These are phyloP conservation scores for Cytospora schulzeri DNA, from an alignment of 2,329 filamentous ascomycete species.

Conservation along the genomic window DNA sequence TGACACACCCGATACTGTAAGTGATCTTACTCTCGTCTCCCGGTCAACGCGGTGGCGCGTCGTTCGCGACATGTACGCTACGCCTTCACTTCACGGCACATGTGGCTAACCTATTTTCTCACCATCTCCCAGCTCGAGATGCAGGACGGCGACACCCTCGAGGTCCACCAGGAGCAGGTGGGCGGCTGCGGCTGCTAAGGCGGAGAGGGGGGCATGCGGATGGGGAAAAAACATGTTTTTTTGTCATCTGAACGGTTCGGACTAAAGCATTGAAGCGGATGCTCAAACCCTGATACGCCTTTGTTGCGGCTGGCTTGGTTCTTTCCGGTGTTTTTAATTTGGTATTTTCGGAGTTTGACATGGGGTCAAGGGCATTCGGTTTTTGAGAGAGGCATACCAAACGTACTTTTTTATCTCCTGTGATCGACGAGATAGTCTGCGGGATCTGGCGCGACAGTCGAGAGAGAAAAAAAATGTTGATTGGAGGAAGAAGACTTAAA, in stretches of 20 bases:
- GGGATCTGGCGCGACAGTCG: constrained; percentile 15
- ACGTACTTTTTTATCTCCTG: constrained; percentile 7
- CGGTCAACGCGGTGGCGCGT: not conserved
- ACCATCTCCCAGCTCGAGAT: constrained; percentile 75
- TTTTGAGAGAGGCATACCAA: constrained; percentile 16
- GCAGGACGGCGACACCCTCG: constrained; percentile 91
- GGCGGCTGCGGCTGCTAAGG: constrained; percentile 59
- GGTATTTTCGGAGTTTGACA: constrained; percentile 16
- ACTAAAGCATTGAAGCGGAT: constrained; percentile 12
- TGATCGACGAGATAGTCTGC: constrained; percentile 13
- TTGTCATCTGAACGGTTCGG: constrained; percentile 1
- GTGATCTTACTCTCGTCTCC: constrained; percentile 37
- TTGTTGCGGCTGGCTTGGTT: constrained; percentile 12
- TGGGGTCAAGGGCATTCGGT: constrained; percentile 21
- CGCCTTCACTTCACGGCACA: not conserved
- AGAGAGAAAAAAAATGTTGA: constrained; percentile 6
- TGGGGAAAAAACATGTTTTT: not conserved
- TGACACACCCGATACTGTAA: constrained; percentile 89
- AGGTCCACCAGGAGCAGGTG: constrained; percentile 98
- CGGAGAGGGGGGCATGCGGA: constrained; percentile 4
- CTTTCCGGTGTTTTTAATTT: constrained; percentile 19
- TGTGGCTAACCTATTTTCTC: not conserved
- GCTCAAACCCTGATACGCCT: constrained; percentile 6
- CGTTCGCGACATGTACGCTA: not conserved
- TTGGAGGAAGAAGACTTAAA: constrained; percentile 1